Evolutionary conservation across 2,329 filamentous ascomycete genomes (phyloP).

Genomic region (Dothistroma septosporum): DNA sequence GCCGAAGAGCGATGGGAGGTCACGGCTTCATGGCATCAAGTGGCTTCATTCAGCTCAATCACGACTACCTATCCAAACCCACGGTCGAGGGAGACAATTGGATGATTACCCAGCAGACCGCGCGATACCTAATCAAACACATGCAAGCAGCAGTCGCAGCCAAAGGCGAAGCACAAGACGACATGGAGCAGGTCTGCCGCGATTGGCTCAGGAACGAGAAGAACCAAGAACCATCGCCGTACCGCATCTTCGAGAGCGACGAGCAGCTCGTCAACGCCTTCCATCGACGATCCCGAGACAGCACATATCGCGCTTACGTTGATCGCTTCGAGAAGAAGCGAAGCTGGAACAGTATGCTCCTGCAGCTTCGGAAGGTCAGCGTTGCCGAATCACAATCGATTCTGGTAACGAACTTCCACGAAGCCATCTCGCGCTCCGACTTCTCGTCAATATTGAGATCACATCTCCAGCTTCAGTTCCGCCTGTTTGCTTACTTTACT

Average conservation of each 20-base stretch:
- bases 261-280: slow-evolving; percentile 43
- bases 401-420: slow-evolving; percentile 46
- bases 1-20: slow-evolving; percentile 51
- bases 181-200: slow-evolving; percentile 42
- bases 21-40: slow-evolving; percentile 53
- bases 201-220: slow-evolving; percentile 37
- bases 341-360: slow-evolving; percentile 46
- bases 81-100: slow-evolving; percentile 56
- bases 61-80: slow-evolving; percentile 51
- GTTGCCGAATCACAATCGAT: slow-evolving; percentile 49
- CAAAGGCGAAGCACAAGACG: slow-evolving; percentile 35
- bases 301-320: slow-evolving; percentile 43
- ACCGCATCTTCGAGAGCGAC: slow-evolving; percentile 36
- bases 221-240: slow-evolving; percentile 28
- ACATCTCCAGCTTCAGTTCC: slow-evolving; percentile 44
- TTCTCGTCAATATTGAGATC: slow-evolving; percentile 31
- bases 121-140: slow-evolving; percentile 50
- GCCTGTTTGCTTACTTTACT: slow-evolving; percentile 47
- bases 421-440: slow-evolving; percentile 32
- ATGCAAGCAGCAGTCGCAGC: slow-evolving; percentile 42
- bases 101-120: slow-evolving; percentile 55
- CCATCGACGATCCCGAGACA: slow-evolving; percentile 43
- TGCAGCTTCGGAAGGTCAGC: slow-evolving; percentile 41
- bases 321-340: slow-evolving; percentile 45
- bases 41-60: slow-evolving; percentile 50